Conservation (phyloP, 2,329 filamentous ascomycete species). For the Diaporthe vaccinii region DNA sequence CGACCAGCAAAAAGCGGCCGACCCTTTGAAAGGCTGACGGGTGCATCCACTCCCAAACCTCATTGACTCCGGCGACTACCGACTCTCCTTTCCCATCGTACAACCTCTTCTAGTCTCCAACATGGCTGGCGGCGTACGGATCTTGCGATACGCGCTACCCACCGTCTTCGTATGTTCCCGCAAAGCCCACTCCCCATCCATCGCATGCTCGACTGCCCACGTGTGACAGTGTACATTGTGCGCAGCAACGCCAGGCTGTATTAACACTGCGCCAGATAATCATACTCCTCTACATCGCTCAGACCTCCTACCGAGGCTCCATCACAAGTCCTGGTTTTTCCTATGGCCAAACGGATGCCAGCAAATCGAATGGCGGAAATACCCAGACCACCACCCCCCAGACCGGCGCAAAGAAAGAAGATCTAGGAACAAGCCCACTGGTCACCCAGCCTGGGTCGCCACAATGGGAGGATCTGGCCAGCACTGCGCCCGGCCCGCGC, state of each 20-base stretch:
- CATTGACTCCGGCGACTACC: conserved; percentile 28
- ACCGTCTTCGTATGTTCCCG: conserved; percentile 80
- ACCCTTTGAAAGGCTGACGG: conserved; percentile 27
- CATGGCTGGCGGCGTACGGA: conserved; percentile 79
- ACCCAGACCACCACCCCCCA: conserved; percentile 45
- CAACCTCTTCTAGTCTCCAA: conserved; percentile 45
- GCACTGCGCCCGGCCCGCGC: conserved; percentile 74
- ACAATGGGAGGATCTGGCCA: conserved; percentile 65
- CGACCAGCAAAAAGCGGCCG: conserved; percentile 27
- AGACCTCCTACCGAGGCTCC: conserved; percentile 62
- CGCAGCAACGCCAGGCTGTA: conserved; percentile 41
- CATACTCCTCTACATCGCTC: conserved; percentile 86
- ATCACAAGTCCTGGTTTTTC: conserved; percentile 55
- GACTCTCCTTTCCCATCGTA: conserved; percentile 21
- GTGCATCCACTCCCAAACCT: conserved; percentile 30
- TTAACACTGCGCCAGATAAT: conserved; percentile 63
- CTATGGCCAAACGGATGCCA: conserved; percentile 29
- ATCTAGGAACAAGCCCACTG: conserved; percentile 59
- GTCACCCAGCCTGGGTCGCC: conserved; percentile 62
- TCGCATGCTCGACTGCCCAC: conserved; percentile 40
- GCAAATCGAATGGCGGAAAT: conserved; percentile 26
- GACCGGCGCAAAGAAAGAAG: conserved; percentile 50
- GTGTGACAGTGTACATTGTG: conserved; percentile 14
- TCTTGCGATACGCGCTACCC: conserved; percentile 83
- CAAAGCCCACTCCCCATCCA: conserved; percentile 22